Evolutionary conservation across 1,284 basidiomycete genomes (phyloP).

Genomic region (Ustilago xerochloae): DNA sequence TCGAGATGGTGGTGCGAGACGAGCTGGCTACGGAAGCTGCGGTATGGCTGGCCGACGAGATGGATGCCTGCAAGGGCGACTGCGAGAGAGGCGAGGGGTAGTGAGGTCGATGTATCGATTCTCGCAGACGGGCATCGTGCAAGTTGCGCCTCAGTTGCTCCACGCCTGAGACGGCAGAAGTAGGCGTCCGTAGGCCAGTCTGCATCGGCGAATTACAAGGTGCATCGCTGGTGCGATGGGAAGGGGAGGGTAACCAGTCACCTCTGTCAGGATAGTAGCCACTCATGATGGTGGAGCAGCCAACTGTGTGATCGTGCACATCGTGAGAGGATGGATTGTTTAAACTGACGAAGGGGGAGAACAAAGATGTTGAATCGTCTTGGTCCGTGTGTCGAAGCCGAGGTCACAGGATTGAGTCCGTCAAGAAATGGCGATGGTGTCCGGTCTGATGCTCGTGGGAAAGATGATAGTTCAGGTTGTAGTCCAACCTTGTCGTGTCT

Average conservation of each 20-base stretch:
- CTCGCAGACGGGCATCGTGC: conserved; percentile 14
- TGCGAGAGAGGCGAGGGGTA: conserved; percentile 45
- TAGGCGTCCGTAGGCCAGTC: too few relatives aligned
- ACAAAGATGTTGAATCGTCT: too few relatives aligned
- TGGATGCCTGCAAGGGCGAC: conserved; percentile 42
- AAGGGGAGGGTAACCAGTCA: neutral
- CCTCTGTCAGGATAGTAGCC: neutral
- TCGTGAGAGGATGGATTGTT: neutral
- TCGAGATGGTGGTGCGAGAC: conserved; percentile 24
- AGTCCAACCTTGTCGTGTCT: too few relatives aligned
- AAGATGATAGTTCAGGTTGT: too few relatives aligned
- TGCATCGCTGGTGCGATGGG: neutral
- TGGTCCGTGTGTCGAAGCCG: too few relatives aligned
- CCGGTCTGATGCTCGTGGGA: too few relatives aligned
- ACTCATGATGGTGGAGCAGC: conserved; percentile 2
- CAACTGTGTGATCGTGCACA: too few relatives aligned
- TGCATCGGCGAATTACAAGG: neutral
- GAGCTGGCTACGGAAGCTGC: conserved; percentile 39
- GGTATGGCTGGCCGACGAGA: conserved; percentile 40
- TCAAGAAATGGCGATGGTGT: too few relatives aligned
- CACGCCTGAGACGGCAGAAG: neutral
- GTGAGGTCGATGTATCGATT: conserved; percentile 29
- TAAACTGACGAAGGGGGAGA: too few relatives aligned
- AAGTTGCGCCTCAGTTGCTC: conserved; percentile 23
- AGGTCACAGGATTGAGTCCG: too few relatives aligned